A percentile compares a stretch with the other conserved stretches of the same genome.
Conservation (phyloP, 2,329 filamentous ascomycete species). For the Penicillium sp. region DNA sequence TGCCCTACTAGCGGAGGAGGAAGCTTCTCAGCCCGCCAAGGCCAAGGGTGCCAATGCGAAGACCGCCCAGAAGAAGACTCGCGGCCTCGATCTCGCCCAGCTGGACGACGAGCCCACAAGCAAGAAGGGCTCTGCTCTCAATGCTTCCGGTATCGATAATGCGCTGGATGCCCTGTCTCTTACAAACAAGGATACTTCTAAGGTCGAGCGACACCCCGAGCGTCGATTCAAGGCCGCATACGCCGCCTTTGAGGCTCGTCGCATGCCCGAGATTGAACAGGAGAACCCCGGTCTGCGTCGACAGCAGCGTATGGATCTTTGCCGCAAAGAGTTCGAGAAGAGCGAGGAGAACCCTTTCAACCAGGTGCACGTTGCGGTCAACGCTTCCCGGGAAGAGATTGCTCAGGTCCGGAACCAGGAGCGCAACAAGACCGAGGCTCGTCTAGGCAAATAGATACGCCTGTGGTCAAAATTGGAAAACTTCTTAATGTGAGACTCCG, state of each 20-base stretch:
- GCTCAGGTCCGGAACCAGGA: slow-evolving; percentile 64
- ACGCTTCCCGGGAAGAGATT: slow-evolving; percentile 76
- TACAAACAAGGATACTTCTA: slow-evolving; percentile 56
- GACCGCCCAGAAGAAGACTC: slow-evolving; percentile 53
- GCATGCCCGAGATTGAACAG: slow-evolving; percentile 79
- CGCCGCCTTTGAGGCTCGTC: slow-evolving; percentile 74
- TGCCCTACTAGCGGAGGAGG: slow-evolving; percentile 77
- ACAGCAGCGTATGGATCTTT: slow-evolving; percentile 79
- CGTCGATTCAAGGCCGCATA: slow-evolving; percentile 83
- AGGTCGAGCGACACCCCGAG: slow-evolving; percentile 87
- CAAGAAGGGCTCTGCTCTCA: slow-evolving; percentile 60
- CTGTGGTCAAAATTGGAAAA: background rate
- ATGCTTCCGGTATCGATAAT: slow-evolving; percentile 87
- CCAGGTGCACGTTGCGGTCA: slow-evolving; percentile 72
- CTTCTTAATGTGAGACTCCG: background rate
- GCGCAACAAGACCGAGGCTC: slow-evolving; percentile 70
- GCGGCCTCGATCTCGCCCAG: slow-evolving; percentile 71
- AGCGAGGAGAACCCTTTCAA: slow-evolving; percentile 95
- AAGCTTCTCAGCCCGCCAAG: slow-evolving; percentile 61
- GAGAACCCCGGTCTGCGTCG: slow-evolving; percentile 77
- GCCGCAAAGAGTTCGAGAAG: slow-evolving; percentile 91
- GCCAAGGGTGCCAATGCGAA: slow-evolving; percentile 60
- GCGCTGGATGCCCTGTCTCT: slow-evolving; percentile 82
- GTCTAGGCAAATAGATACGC: slow-evolving; percentile 48
- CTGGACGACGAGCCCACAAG: slow-evolving; percentile 61